Percentiles rank a stretch among this genome's conserved stretches.
Evolutionary conservation across 352 stramenopile species (phyloP).

Genomic region (Globisporangium orthogonon): DNA sequence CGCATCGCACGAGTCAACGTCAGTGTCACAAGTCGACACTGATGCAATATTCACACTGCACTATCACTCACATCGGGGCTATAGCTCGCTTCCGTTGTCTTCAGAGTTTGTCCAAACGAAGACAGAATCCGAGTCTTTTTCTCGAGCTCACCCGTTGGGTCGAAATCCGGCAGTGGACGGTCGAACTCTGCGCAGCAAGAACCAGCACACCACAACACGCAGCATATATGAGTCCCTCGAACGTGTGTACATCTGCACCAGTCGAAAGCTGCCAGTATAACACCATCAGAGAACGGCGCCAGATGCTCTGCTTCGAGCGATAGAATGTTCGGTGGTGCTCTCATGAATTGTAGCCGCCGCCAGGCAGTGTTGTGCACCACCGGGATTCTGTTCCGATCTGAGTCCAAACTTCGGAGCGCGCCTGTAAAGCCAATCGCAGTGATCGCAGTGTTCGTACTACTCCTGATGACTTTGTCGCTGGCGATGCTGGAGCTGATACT

Average conservation of each 20-base stretch:
- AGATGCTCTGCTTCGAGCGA: conserved; percentile 4
- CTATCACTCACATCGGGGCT: conserved; percentile 27
- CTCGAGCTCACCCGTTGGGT: conserved; percentile 23
- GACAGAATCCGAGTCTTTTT: conserved; percentile 17
- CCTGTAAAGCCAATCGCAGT: not conserved
- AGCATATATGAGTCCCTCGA: not conserved
- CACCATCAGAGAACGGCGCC: conserved; percentile 11
- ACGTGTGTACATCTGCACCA: not conserved
- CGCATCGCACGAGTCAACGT: not conserved
- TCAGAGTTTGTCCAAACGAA: conserved; percentile 25
- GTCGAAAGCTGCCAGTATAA: not conserved
- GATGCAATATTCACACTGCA: not conserved
- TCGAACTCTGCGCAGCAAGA: conserved; percentile 21
- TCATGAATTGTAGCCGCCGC: conserved; percentile 15
- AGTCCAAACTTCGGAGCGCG: not conserved
- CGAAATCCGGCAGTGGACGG: conserved; percentile 31
- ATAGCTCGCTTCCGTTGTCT: conserved; percentile 16
- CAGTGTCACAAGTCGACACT: not conserved
- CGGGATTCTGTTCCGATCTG: conserved; percentile 5
- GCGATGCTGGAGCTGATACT: conserved; percentile 5
- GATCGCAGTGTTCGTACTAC: not conserved
- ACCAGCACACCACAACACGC: not conserved
- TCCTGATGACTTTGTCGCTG: not conserved
- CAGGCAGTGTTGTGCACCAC: conserved; percentile 20
- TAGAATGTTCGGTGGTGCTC: conserved; percentile 22